These are phyloP conservation scores for Coemansia biformis DNA, from an alignment of 192 early-diverging fungal genomes.

Conservation along the genomic window DNA sequence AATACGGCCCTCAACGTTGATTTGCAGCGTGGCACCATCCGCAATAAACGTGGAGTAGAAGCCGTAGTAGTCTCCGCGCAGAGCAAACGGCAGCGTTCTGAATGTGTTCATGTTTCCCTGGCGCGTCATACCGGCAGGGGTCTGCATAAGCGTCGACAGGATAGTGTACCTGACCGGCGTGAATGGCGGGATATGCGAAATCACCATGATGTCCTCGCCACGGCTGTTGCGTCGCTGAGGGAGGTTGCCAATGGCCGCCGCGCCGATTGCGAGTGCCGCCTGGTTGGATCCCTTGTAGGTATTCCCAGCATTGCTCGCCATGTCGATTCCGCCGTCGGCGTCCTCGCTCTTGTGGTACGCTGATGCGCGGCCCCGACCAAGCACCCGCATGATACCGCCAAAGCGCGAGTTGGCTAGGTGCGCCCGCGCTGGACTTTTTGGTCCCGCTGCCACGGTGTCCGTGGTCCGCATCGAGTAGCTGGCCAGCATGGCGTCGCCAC, in stretches of 20 bases:
- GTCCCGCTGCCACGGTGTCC: not conserved
- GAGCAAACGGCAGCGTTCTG: constrained; percentile 46
- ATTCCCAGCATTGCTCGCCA: not conserved
- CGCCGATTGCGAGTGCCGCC: constrained; percentile 37
- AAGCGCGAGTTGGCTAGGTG: constrained; percentile 5
- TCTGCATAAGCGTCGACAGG: constrained; percentile 43
- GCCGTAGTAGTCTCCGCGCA: constrained; percentile 51
- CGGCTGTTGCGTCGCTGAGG: constrained; percentile 47
- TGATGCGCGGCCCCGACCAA: not conserved
- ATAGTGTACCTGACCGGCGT: constrained; percentile 47
- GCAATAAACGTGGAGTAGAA: constrained; percentile 53
- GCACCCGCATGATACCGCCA: constrained; percentile 15
- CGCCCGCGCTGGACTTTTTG: constrained; percentile 1
- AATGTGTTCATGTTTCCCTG: constrained; percentile 47
- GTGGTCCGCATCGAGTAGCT: too few species aligned
- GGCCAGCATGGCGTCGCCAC: too few species aligned
- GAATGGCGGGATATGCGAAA: constrained; percentile 48
- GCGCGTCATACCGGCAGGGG: constrained; percentile 39
- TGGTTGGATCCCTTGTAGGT: constrained; percentile 33
- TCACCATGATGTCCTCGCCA: constrained; percentile 48
- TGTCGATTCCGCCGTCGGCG: constrained; percentile 1
- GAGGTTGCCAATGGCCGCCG: constrained; percentile 43
- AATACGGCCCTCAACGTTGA: constrained; percentile 48
- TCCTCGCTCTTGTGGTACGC: not conserved
- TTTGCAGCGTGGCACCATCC: constrained; percentile 46